These are phyloP conservation scores for Metarhizium humberi DNA, from an alignment of 2,329 filamentous ascomycete species.

Conservation along the genomic window DNA sequence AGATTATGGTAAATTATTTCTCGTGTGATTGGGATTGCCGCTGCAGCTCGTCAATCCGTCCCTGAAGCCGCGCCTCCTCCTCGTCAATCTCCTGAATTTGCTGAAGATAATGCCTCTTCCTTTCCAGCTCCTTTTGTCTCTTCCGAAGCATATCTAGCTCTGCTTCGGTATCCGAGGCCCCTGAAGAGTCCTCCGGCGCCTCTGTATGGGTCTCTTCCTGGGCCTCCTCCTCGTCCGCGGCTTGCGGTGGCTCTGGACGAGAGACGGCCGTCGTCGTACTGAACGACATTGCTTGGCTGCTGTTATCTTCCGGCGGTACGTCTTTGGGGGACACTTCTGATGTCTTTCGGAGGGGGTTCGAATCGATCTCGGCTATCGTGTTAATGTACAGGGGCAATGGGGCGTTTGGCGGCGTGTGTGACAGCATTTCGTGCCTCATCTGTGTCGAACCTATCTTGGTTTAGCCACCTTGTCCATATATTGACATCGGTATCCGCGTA, in stretches of 20 bases:
- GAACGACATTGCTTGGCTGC: not conserved
- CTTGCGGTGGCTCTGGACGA: not conserved
- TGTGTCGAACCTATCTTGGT: not conserved
- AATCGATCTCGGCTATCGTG: not conserved
- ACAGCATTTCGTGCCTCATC: not conserved
- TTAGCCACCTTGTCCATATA: not conserved
- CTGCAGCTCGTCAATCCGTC: not conserved
- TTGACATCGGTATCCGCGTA: not conserved
- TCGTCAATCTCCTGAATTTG: not conserved
- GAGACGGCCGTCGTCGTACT: not conserved
- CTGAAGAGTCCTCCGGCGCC: not conserved
- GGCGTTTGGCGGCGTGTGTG: not conserved
- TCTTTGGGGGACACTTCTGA: not conserved
- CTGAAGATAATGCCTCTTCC: not conserved
- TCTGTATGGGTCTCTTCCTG: not conserved
- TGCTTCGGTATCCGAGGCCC: not conserved
- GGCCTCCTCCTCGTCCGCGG: not conserved
- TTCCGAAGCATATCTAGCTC: not conserved
- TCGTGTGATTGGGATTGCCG: not conserved
- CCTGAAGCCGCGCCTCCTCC: not conserved
- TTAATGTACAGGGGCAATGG: not conserved
- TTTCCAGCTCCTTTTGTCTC: not conserved
- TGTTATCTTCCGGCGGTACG: not conserved
- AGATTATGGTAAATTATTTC: not conserved
- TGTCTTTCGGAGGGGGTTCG: not conserved